Evolutionary conservation across 805 yeast species (phyloP), one percentile per base, ranked within the genome.

Genomic region (Lipomyces chichibuensis): DNA sequence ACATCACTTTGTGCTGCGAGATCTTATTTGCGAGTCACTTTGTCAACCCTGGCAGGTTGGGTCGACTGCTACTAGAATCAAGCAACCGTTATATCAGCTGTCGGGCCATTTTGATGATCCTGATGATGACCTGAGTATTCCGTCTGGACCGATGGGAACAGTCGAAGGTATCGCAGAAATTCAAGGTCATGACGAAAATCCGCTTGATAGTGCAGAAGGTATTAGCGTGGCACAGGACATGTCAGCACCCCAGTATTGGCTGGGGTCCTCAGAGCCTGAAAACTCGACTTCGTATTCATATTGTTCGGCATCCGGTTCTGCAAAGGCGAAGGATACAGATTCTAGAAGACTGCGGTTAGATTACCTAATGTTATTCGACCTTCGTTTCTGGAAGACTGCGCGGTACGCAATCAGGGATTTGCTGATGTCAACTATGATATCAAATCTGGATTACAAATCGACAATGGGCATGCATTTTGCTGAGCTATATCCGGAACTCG

Each of bases 391-490:
- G 89, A 90, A 87, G 73, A 75, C 84, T 0, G 78, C 88, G 4
- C 81, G 97, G 57, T 73, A 79, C 0, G 76, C 80, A 7, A 78
- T 90, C 14, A 90, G 89, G 66, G 91, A 87, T 70, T 77, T 91
- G 65, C 88, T 86, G 74, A 84, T 89, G 52, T 82, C 88, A 0
- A 84, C 88, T 0, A 77, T 91, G 66, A 86, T 91, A 20, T 85
- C 91, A 14, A 87, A 87, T 73, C 76, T 83, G 60, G 78, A 77
- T 14, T 88, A 82, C 75, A 88, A 87, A 73, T 76, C 82, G 37
- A 75, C 88, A n/a, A 79, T 90, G 53, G 87, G 89, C n/a, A 84
- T 85, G 52, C 94, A 92, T 72, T 92, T 92, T 74, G 89, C 92
- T 55, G 96, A 92, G 72, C 80, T 92, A 0, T 94, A 94, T 75